phyloP scores from a whole-genome alignment of 108 stramenopile species.

The Discostella pseudostelligera region DNA sequence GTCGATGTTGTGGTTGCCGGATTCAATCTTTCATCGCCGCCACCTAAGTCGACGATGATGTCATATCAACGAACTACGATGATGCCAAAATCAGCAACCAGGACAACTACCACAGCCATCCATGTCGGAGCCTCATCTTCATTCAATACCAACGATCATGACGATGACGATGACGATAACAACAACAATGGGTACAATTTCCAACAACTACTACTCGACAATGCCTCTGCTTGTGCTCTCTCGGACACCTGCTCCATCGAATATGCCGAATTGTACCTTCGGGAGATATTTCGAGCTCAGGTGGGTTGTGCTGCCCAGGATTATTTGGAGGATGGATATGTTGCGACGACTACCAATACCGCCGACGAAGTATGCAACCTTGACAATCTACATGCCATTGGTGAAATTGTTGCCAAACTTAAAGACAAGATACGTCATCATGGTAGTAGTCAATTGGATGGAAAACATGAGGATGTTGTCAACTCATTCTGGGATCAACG shows the following conservation, averaged over 20 bases:
- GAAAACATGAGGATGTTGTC: not conserved
- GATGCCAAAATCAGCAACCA: too few relatives aligned
- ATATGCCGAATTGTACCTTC: slow-evolving; percentile 47
- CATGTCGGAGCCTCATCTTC: not conserved
- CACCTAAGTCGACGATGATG: too few relatives aligned
- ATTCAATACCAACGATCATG: not conserved
- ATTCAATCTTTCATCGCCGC: too few relatives aligned
- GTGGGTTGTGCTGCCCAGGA: slow-evolving; percentile 49
- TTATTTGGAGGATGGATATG: slow-evolving; percentile 16
- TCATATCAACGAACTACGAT: too few relatives aligned
- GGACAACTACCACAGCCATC: not conserved
- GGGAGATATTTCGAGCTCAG: slow-evolving; percentile 55
- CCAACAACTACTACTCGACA: slow-evolving; percentile 15
- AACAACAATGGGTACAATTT: too few relatives aligned
- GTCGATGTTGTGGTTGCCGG: too few relatives aligned
- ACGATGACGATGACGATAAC: too few relatives aligned
- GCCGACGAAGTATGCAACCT: too few relatives aligned
- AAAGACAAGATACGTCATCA: slow-evolving; percentile 47
- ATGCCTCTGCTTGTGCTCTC: slow-evolving; percentile 51
- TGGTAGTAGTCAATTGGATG: not conserved
- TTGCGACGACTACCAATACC: too few relatives aligned
- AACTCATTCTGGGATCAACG: slow-evolving; percentile 49
- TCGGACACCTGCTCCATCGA: slow-evolving; percentile 65
- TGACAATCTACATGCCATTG: slow-evolving; percentile 3
- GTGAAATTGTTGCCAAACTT: slow-evolving; percentile 57